phyloP scores from a whole-genome alignment of 2,329 filamentous ascomycete genomes.

The Pseudocercospora musae region DNA sequence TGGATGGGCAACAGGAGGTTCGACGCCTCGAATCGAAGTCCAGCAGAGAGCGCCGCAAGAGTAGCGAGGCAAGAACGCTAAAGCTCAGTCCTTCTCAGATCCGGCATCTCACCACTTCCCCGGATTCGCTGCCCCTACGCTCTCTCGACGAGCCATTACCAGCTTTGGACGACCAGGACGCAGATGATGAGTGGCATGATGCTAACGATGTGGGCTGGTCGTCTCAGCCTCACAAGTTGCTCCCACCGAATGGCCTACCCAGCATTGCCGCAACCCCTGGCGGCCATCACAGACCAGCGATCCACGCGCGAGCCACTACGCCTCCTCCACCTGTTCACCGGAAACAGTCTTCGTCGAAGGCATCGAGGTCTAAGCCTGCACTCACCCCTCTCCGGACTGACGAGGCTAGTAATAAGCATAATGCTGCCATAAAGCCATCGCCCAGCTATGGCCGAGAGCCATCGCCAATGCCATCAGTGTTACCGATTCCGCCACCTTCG shows the following conservation, averaged over 20 bases:
- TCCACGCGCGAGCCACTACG: constrained; percentile 10
- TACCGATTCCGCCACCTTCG: constrained; percentile 61
- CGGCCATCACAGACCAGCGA: neutral
- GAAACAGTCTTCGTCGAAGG: constrained; percentile 15
- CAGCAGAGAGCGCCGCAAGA: constrained; percentile 8
- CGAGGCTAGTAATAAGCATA: constrained; percentile 27
- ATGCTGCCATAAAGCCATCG: constrained; percentile 31
- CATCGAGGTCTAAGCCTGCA: constrained; percentile 15
- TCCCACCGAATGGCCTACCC: neutral
- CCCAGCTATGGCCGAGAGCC: constrained; percentile 34
- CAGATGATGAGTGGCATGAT: constrained; percentile 17
- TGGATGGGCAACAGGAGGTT: neutral
- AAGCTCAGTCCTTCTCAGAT: constrained; percentile 19
- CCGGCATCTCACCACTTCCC: constrained; percentile 20
- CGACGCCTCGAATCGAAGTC: neutral
- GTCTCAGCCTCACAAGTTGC: neutral
- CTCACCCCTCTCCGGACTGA: constrained; percentile 25
- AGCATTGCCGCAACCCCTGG: constrained; percentile 11
- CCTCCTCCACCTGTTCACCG: constrained; percentile 11
- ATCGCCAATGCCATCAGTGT: constrained; percentile 50
- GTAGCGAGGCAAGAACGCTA: constrained; percentile 19
- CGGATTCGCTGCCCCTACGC: constrained; percentile 22
- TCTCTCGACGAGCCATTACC: constrained; percentile 15
- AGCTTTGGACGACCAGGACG: constrained; percentile 10
- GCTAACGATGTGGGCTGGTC: neutral